phyloP scores from a whole-genome alignment of 2,329 filamentous ascomycete genomes.

The Pyricularia grisea region DNA sequence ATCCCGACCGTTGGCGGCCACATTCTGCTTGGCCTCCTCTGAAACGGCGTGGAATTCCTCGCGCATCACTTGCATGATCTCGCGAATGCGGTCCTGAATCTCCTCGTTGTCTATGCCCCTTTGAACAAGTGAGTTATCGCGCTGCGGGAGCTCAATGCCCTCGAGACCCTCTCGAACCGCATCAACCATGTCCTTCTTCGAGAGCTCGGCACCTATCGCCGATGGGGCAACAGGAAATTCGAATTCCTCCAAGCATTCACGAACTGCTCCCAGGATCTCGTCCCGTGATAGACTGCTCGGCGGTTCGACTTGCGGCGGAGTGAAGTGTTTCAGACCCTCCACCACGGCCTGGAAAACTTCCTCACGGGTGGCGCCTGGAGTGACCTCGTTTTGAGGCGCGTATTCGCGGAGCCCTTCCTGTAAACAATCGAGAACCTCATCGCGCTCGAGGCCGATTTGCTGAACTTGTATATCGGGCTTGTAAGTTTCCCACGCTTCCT shows the following conservation, averaged over 20 bases:
- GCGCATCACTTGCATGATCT: conserved; percentile 53
- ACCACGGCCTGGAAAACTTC: conserved; percentile 80
- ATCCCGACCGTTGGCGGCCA: conserved; percentile 67
- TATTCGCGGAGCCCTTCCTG: conserved; percentile 79
- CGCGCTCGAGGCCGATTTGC: conserved; percentile 80
- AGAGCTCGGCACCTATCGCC: conserved; percentile 42
- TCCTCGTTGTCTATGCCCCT: conserved; percentile 27
- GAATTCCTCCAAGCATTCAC: conserved; percentile 79
- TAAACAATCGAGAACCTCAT: conserved; percentile 81
- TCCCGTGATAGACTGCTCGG: conserved; percentile 65
- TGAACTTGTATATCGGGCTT: conserved; percentile 89
- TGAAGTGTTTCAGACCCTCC: conserved; percentile 76
- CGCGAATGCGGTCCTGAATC: conserved; percentile 47
- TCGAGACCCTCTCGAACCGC: conserved; percentile 53
- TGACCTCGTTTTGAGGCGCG: conserved; percentile 39
- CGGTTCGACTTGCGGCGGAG: conserved; percentile 61
- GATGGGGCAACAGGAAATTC: conserved; percentile 60
- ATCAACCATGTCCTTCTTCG: conserved; percentile 52
- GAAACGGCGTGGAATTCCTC: conserved; percentile 51
- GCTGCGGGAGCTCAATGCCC: conserved; percentile 33
- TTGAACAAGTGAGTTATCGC: conserved; percentile 19
- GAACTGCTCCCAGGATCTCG: conserved; percentile 74
- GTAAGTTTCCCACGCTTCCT: conserved; percentile 87
- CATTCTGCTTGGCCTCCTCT: conserved; percentile 65
- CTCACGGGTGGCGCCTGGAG: conserved; percentile 61